phyloP scores from a whole-genome alignment of 208 protist genomes.

The Acanthamoeba culbertsoni region DNA sequence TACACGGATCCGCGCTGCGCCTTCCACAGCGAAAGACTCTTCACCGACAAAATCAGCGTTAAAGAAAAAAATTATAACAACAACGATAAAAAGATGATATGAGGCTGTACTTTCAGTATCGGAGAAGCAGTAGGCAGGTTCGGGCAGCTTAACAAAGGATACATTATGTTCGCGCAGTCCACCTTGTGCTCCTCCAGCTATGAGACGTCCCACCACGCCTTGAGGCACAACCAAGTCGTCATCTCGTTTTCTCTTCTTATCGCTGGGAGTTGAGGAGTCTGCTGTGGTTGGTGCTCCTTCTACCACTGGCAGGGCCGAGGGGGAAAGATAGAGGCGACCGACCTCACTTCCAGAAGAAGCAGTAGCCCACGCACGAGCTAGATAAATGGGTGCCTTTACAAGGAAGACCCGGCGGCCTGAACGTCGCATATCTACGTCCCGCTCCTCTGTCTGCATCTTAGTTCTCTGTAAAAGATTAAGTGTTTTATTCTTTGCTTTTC shows the following conservation, averaged over 20 bases:
- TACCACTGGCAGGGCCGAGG: neutral
- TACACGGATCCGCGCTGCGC: neutral
- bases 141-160: neutral
- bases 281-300: neutral
- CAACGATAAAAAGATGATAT: neutral
- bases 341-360: neutral
- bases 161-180: neutral
- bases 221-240: neutral
- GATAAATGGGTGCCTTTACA: neutral
- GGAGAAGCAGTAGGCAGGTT: slow-evolving; percentile 33
- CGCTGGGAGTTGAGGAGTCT: neutral
- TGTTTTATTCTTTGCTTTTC: too few relatives aligned
- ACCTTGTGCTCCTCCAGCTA: neutral
- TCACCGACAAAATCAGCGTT: neutral
- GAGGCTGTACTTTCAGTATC: neutral
- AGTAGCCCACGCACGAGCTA: neutral
- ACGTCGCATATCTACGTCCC: neutral
- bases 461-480: too few relatives aligned
- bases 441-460: too few relatives aligned
- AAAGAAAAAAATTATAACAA: neutral
- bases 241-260: neutral
- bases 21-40: neutral
- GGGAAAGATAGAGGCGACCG: neutral
- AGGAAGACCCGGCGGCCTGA: neutral
- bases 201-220: neutral